Conservation (phyloP, 768 basidiomycete genomes). For the Suillus placidus region DNA sequence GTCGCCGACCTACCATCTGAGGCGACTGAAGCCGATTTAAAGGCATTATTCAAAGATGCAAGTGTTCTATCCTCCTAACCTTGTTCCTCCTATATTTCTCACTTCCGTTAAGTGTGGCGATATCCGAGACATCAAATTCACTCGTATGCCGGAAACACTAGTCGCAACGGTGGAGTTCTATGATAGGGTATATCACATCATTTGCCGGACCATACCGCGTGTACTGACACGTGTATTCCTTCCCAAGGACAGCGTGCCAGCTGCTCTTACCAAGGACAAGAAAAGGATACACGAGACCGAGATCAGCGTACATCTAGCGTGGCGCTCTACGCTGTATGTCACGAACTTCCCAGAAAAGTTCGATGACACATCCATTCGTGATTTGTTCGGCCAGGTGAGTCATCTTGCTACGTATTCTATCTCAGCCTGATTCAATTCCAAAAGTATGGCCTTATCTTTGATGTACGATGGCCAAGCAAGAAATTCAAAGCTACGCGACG, state of each 20-base stretch:
- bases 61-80: conserved; percentile 25
- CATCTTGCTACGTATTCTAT: neutral
- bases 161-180: conserved; percentile 92
- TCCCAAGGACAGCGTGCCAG: conserved; percentile 74
- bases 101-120: conserved; percentile 70
- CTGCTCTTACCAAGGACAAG: conserved; percentile 93
- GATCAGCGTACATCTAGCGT: conserved; percentile 84
- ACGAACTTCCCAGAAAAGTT: conserved; percentile 91
- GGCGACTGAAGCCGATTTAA: conserved; percentile 67
- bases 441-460: conserved; percentile 89
- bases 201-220: neutral
- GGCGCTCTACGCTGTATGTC: conserved; percentile 93
- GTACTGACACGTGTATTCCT: conserved; percentile 6
- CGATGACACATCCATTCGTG: conserved; percentile 76
- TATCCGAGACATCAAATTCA: conserved; percentile 84
- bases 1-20: conserved; percentile 68
- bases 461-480: conserved; percentile 97
- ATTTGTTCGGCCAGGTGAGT: conserved; percentile 77
- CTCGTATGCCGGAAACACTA: conserved; percentile 52
- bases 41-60: conserved; percentile 83
- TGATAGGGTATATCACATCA: conserved; percentile 42
- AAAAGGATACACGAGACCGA: conserved; percentile 79
- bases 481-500: conserved; percentile 90
- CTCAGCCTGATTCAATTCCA: conserved; percentile 10
- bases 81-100: neutral